Evolutionary conservation across 2,329 filamentous ascomycete genomes (phyloP).

Genomic region (Elsinoe batatas): DNA sequence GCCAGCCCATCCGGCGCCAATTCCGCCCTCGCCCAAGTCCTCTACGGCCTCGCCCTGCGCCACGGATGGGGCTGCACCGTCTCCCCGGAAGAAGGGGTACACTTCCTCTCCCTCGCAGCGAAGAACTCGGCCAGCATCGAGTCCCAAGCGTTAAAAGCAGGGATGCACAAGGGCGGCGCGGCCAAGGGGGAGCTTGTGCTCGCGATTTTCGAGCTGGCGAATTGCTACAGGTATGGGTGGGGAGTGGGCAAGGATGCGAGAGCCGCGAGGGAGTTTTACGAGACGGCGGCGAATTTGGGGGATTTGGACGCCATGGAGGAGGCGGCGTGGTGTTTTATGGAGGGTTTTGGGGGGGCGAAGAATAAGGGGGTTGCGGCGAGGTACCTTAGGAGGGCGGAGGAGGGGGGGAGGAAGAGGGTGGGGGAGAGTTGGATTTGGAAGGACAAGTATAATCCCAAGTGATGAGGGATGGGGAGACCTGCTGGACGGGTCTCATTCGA

Average conservation of each 20-base stretch:
- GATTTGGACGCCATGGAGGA: slow-evolving; percentile 98
- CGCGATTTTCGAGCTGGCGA: slow-evolving; percentile 89
- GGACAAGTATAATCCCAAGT: slow-evolving; percentile 61
- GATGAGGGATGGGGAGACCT: not conserved
- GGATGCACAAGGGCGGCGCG: slow-evolving; percentile 83
- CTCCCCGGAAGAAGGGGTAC: slow-evolving; percentile 63
- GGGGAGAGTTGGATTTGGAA: slow-evolving; percentile 99
- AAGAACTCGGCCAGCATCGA: slow-evolving; percentile 85
- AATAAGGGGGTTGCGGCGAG: slow-evolving; percentile 86
- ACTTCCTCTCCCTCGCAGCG: slow-evolving; percentile 78
- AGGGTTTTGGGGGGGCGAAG: slow-evolving; percentile 96
- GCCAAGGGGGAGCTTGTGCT: slow-evolving; percentile 94
- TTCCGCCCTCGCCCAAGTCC: slow-evolving; percentile 87
- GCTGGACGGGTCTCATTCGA: not conserved
- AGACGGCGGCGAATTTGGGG: slow-evolving; percentile 91
- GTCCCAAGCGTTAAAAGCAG: slow-evolving; percentile 71
- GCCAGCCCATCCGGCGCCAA: slow-evolving; percentile 78
- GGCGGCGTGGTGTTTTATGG: slow-evolving; percentile 86
- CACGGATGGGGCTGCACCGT: slow-evolving; percentile 86
- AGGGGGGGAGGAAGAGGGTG: slow-evolving; percentile 77
- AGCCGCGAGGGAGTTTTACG: slow-evolving; percentile 86
- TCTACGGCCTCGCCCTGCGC: slow-evolving; percentile 87
- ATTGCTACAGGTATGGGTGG: slow-evolving; percentile 91
- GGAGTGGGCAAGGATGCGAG: slow-evolving; percentile 76
- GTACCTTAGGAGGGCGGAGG: slow-evolving; percentile 85